Evolutionary conservation across 352 stramenopile species (phyloP), one percentile per base, ranked within the genome.

Genomic region (Phytophthora pinifolia): DNA sequence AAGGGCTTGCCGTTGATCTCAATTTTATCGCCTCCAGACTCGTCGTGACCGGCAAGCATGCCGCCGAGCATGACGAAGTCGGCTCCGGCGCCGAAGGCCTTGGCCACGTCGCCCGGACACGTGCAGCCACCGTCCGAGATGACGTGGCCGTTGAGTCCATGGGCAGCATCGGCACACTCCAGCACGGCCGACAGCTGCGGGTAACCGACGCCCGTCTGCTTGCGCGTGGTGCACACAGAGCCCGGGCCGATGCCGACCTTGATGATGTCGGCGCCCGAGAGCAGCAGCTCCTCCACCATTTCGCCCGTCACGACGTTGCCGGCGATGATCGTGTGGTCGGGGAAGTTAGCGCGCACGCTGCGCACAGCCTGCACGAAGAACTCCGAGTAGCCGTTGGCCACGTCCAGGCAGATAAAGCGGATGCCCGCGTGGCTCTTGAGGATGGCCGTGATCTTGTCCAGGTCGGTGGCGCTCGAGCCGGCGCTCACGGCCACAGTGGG

Each of bases 31-130:
- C 90, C 90, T 12, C 88, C 89, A 55, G 76, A 92, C 64, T 97
- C 90, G 44, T 97, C 86, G 65, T 96, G 88, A 27, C 89, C 90
- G 30, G 88, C 86, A 43, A 97, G 83, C 88, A 97, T 97, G 20
- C 90, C 90, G 13, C 90, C 90, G 15, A 94, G 71, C 90, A 97
- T 97, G 49, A 97, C 88, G 74, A 97, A 97, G 67, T 97, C 89
- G 1, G 88, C 88, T 29, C 90, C 90, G 17, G 82, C 89, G 3
- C 89, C 90, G 55, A 97, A 96, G 17, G 90, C 90, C 70, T 97
- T 97, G 41, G 87, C 73, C 14, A 97, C 82, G 51, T 97, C 89
- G 17, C 88, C 89, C 0, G 90, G 86, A 58, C 86, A 96, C 15
- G 87, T 94, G 60, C 88, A 96, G 9, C 89, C 89, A 43, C 89